These are phyloP conservation scores for Carex parvula DNA, from an alignment of 176 grass and related monocot species.

Conservation along the genomic window DNA sequence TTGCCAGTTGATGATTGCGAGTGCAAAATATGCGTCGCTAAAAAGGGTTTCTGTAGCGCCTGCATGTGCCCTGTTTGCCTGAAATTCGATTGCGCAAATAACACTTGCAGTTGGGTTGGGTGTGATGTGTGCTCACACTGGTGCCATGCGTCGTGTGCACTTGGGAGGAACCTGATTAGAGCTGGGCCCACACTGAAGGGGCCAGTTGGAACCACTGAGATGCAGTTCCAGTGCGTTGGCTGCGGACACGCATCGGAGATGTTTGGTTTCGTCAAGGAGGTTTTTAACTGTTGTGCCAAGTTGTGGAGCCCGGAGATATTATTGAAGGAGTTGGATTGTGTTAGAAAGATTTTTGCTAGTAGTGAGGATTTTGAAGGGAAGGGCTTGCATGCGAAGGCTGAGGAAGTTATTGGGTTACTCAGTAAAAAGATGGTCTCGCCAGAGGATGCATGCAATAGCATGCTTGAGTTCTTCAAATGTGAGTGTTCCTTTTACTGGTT, in stretches of 20 bases:
- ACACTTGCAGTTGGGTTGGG: conserved; percentile 96
- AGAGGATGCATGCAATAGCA: conserved; percentile 61
- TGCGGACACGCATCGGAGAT: conserved; percentile 92
- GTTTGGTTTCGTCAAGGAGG: conserved; percentile 99
- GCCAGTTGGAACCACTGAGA: conserved; percentile 69
- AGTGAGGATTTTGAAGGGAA: conserved; percentile 99
- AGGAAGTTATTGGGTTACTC: conserved; percentile 66
- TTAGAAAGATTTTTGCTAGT: conserved; percentile 79
- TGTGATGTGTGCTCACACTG: conserved; percentile 93
- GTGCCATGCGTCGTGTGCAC: conserved; percentile 85
- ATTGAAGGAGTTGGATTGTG: conserved; percentile 83
- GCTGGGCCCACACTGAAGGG: conserved; percentile 72
- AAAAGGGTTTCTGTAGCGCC: conserved; percentile 82
- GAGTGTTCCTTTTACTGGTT: conserved; percentile 31
- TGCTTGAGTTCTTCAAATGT: conserved; percentile 99
- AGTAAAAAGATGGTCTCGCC: conserved; percentile 50
- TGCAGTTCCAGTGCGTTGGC: conserved; percentile 96
- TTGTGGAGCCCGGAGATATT: conserved; percentile 59
- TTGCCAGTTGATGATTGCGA: conserved; percentile 90
- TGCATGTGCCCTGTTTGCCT: conserved; percentile 92
- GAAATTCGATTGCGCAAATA: conserved; percentile 86
- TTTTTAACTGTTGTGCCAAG: conserved; percentile 79
- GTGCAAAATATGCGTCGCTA: conserved; percentile 78
- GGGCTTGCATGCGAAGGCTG: conserved; percentile 74
- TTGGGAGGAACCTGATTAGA: conserved; percentile 79